Base-by-base conservation (phyloP, 1,139 yeast genomes). In the Geotrichum cucujoidarum region DNA sequence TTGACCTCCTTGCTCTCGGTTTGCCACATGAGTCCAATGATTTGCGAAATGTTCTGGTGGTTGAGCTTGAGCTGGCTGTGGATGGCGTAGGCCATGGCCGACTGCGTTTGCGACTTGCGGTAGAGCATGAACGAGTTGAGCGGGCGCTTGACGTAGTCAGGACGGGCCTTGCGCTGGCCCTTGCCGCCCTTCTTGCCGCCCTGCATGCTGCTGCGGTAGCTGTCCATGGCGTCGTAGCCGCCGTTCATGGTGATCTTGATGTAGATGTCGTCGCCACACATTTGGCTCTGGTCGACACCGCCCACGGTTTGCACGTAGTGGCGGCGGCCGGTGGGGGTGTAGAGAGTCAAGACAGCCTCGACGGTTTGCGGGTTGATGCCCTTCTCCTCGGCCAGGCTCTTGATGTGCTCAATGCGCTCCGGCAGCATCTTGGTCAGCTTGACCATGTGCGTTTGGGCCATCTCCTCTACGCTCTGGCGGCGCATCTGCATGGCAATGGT, bases 111-210 rank as follows among this genome's bases (percentile, higher is more conserved):
- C 10, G 70, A 58, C 36, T 71, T 63, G 51, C 78, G 66, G 55
- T 75, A 75, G 16, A 75, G 65, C 78, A 75, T 74, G 56, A 74
- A 75, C 25, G 76, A 71, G 61, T 75, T 75, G 51, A 74, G 63
- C 1, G 78, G 78, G 29, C 79, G 68, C 55, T 74, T 74, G 51
- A 73, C 66, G 48, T 66, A 57, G 50, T 59, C 57, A 16, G 58
- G 57, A 14, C 51, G 47, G 33, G 54, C 54, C 47, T 58, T 57
- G 45, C 60, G 53, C 31, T 54, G 55, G 48, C 53, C 57, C 13
- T 39, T 39, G 34, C 34, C 13, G 8, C 21, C 8, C 33, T 39
- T 39, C 34, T 29, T 27, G 32, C 25, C 21, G 10, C 32, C 50
- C n/a, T n/a, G n/a, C n/a, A n/a, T n/a, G 29, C 45, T 25, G 16